Evolutionary conservation across 1,284 basidiomycete genomes (phyloP).

Genomic region (Cryptococcus sp.): DNA sequence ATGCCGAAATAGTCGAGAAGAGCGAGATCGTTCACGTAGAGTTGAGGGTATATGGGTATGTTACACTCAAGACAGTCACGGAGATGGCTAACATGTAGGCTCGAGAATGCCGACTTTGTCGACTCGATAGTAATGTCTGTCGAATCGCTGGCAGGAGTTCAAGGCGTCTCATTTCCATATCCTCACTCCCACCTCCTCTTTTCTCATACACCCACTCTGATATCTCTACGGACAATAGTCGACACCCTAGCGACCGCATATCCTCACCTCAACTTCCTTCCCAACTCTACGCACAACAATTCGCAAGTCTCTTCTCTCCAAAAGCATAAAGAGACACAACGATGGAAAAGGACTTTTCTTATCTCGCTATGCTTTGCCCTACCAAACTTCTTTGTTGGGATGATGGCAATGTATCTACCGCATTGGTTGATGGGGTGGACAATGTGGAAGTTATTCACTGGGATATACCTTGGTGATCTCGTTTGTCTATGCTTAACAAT

Average conservation of each 20-base stretch:
- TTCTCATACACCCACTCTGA: slow-evolving; percentile 67
- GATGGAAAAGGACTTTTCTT: slow-evolving; percentile 81
- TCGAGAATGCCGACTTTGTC: slow-evolving; percentile 33
- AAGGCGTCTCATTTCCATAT: slow-evolving; percentile 65
- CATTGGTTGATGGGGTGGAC: slow-evolving; percentile 51
- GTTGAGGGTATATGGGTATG: slow-evolving; percentile 44
- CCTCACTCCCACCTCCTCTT: slow-evolving; percentile 69
- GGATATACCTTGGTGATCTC: slow-evolving; percentile 78
- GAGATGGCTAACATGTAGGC: slow-evolving; percentile 12
- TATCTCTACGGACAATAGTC: slow-evolving; percentile 78
- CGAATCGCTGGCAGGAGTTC: slow-evolving; percentile 67
- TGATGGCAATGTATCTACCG: slow-evolving; percentile 66
- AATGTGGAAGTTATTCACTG: slow-evolving; percentile 52
- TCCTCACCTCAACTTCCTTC: slow-evolving; percentile 45
- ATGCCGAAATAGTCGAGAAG: slow-evolving; percentile 46
- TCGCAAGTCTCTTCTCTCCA: slow-evolving; percentile 88
- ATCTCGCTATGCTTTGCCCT: slow-evolving; percentile 74
- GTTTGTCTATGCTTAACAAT: slow-evolving; percentile 79
- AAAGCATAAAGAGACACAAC: slow-evolving; percentile 83
- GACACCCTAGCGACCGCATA: slow-evolving; percentile 69
- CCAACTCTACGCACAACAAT: slow-evolving; percentile 36
- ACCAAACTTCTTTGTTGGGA: slow-evolving; percentile 87
- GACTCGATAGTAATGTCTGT: slow-evolving; percentile 21
- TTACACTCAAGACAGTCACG: background rate
- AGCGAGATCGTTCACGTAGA: slow-evolving; percentile 39